Evolutionary conservation across 495 filamentous ascomycete species (phyloP).

Genomic region (Penicillium cosmopolitanum): DNA sequence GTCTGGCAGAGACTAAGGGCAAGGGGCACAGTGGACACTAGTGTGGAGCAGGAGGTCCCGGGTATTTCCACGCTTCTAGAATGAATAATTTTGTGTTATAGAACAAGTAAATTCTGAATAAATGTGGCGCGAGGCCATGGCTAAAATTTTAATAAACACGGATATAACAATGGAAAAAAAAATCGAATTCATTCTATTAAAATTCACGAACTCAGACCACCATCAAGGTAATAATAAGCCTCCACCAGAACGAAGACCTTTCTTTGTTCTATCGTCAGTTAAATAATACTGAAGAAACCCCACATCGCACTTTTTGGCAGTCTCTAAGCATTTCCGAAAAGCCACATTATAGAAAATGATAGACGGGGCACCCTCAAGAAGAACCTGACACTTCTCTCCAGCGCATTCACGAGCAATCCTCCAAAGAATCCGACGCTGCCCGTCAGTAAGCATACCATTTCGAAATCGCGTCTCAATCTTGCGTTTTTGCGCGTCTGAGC

Average conservation of each 20-base stretch:
- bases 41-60: not conserved
- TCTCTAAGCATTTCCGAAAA: not conserved
- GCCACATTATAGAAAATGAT: not conserved
- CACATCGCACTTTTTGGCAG: too few relatives aligned
- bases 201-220: too few relatives aligned
- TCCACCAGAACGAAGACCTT: too few relatives aligned
- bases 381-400: not conserved
- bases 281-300: too few relatives aligned
- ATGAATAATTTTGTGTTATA: not conserved
- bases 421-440: not conserved
- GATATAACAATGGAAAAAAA: too few relatives aligned
- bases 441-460: not conserved
- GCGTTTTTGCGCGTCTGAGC: not conserved
- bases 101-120: not conserved
- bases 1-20: conserved; percentile 47
- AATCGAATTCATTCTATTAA: too few relatives aligned
- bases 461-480: not conserved
- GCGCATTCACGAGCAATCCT: not conserved
- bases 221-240: too few relatives aligned
- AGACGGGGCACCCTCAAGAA: not conserved
- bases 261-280: too few relatives aligned
- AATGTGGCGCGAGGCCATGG: too few relatives aligned
- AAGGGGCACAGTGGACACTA: conserved; percentile 9
- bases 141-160: too few relatives aligned
- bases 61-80: not conserved